Evolutionary conservation across 305 asterid genomes (phyloP).

Genomic region (Fraxinus floribunda): DNA sequence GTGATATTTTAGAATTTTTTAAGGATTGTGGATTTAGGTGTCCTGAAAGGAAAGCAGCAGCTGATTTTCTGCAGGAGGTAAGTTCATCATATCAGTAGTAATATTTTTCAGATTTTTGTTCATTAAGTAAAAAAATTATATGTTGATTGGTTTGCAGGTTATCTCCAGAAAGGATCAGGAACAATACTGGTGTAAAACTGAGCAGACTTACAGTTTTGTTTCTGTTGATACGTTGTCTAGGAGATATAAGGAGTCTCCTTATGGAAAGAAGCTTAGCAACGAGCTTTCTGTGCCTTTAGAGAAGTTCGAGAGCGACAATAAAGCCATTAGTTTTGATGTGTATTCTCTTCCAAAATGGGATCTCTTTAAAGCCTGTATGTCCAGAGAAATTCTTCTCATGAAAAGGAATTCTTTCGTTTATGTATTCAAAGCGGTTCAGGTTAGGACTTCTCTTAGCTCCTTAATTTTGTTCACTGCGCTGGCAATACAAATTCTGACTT

Average conservation of each 20-base stretch:
- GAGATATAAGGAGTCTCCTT: constrained; percentile 44
- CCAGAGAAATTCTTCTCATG: constrained; percentile 75
- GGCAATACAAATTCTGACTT: not conserved
- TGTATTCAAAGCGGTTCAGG: constrained; percentile 64
- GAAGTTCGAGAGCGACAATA: constrained; percentile 46
- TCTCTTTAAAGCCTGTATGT: constrained; percentile 65
- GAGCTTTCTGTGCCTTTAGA: constrained; percentile 52
- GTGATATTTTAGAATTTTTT: constrained; percentile 48
- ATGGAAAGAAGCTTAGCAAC: constrained; percentile 39
- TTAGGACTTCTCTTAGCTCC: constrained; percentile 21
- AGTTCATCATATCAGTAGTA: constrained; percentile 2
- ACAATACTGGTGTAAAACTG: constrained; percentile 58
- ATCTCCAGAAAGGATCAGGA: constrained; percentile 72
- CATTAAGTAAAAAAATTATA: not conserved
- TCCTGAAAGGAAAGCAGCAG: constrained; percentile 61
- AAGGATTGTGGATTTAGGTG: constrained; percentile 50
- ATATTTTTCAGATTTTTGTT: constrained; percentile 5
- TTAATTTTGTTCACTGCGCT: not conserved
- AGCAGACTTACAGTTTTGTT: constrained; percentile 43
- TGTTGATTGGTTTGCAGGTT: constrained; percentile 46
- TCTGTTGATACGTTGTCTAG: constrained; percentile 51
- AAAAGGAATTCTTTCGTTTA: constrained; percentile 63
- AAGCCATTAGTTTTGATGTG: constrained; percentile 41
- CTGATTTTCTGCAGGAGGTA: constrained; percentile 64
- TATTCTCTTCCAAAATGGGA: constrained; percentile 72